Base-by-base conservation (phyloP, 2,329 filamentous ascomycete species). In the Cytospora piceicola region DNA sequence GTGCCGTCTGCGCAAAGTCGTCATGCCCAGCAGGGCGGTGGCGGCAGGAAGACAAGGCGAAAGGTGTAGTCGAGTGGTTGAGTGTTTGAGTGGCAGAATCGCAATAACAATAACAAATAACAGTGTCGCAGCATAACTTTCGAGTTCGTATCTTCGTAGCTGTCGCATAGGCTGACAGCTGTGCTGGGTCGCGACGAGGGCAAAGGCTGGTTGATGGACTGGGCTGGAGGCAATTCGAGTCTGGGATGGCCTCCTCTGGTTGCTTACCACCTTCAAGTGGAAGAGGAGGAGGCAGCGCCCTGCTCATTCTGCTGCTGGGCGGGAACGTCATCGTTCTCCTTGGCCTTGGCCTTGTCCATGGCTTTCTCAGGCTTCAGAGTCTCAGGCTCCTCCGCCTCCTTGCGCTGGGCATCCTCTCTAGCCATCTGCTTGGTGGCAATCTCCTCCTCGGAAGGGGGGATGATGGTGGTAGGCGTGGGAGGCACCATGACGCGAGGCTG, bases 401-500 rank as follows among this genome's bases (percentile, higher is more conserved):
- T 29, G 27, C 27, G 27, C 27, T 29, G 27, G 27, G 27, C 27
- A 29, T 5, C 27, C 27, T 14, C 14, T 14, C 3, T 36, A 46
- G 42, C 42, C 42, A 46, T n/a, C 17, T 59, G 29, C 51, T 15
- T 30, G 3, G 27, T 29, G 36, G 29, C 14, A 14, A 51, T 42
- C 29, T 52, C 51, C 17, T 49, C 64, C 7, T 63, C 64, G 22
- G 52, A 34, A n/a, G 62, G 55, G n/a, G 56, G 55, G 24, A 36
- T 63, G 60, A 63, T 56, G 9, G 60, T 49, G 9, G 60, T n/a
- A 24, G 60, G 60, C 17, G 56, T 32, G 53, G 46, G 52, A 12
- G 60, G 60, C 22, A 63, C 60, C 53, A 29, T 32, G 15, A 56
- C 52, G 61, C 51, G 17, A 39, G 51, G 51, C 64, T 63, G 42